Evolutionary conservation across 1,284 basidiomycete species (phyloP).

Genomic region (Ustilago tritici): DNA sequence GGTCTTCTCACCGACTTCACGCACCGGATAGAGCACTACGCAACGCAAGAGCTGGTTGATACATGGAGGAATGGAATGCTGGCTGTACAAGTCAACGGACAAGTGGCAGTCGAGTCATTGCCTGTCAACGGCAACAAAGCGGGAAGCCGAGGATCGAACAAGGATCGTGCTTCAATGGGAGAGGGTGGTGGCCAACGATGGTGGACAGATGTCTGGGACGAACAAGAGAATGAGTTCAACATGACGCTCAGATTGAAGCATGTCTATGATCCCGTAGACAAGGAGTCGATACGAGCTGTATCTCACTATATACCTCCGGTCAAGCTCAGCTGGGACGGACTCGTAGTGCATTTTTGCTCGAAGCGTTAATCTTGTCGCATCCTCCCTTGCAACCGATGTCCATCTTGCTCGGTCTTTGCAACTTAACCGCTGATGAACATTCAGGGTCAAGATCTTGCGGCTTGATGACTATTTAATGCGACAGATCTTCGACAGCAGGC

Average conservation of each 20-base stretch:
- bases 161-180: constrained; percentile 3
- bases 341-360: constrained; percentile 39
- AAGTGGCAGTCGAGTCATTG: neutral
- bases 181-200: constrained; percentile 49
- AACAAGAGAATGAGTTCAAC: constrained; percentile 40
- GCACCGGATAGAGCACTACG: constrained; percentile 59
- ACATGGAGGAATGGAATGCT: constrained; percentile 40
- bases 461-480: too few relatives aligned
- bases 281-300: neutral
- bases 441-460: too few relatives aligned
- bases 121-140: neutral
- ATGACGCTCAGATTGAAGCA: constrained; percentile 29
- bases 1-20: constrained; percentile 64
- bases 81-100: constrained; percentile 21
- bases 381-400: too few relatives aligned
- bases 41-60: constrained; percentile 46
- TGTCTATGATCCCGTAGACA: neutral
- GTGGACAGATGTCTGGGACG: constrained; percentile 61
- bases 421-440: too few relatives aligned
- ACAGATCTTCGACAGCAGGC: too few relatives aligned
- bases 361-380: neutral
- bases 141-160: neutral
- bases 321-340: constrained; percentile 56
- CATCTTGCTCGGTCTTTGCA: too few relatives aligned
- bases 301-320: constrained; percentile 47